Percentiles rank a stretch among this genome's conserved stretches.
phyloP scores from a whole-genome alignment of 1,139 yeast genomes.

The Taphrina flavorubra region DNA sequence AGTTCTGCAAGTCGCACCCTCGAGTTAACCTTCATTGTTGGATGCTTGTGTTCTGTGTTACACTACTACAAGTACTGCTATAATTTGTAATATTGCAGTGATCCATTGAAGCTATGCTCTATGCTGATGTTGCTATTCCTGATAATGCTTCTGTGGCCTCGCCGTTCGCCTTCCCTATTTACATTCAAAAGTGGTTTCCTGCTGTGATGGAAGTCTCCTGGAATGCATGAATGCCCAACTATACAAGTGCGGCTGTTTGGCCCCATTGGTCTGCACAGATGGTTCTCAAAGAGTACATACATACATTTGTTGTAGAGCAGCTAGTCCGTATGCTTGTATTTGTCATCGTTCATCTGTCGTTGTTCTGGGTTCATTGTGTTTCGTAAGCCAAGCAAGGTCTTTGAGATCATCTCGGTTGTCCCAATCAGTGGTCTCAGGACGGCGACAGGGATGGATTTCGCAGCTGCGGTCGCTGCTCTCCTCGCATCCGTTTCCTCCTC shows the following conservation, averaged over 20 bases:
- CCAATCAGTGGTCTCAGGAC: constrained; percentile 87
- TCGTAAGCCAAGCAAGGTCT: constrained; percentile 79
- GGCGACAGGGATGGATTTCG: constrained; percentile 79
- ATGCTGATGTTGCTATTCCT: background rate
- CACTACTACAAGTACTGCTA: too few species aligned
- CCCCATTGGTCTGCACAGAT: too few species aligned
- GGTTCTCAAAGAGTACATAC: too few species aligned
- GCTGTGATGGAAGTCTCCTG: too few species aligned
- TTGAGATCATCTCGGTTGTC: constrained; percentile 87
- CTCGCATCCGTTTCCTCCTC: constrained; percentile 68
- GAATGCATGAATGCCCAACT: too few species aligned
- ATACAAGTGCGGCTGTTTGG: too few species aligned
- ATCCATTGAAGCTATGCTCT: background rate
- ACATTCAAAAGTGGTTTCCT: background rate
- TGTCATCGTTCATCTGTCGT: constrained; percentile 58
- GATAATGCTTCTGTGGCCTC: background rate
- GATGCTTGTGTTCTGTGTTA: too few species aligned
- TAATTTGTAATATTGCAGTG: too few species aligned
- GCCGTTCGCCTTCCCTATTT: constrained; percentile 1
- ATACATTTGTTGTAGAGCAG: too few species aligned
- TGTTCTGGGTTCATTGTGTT: constrained; percentile 77
- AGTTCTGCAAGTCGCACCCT: background rate
- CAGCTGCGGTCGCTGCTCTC: constrained; percentile 70
- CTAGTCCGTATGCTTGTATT: constrained; percentile 37
- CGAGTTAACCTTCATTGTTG: too few species aligned